phyloP scores from a whole-genome alignment of 2,329 filamentous ascomycete species.

The Cladosporium colombiae region DNA sequence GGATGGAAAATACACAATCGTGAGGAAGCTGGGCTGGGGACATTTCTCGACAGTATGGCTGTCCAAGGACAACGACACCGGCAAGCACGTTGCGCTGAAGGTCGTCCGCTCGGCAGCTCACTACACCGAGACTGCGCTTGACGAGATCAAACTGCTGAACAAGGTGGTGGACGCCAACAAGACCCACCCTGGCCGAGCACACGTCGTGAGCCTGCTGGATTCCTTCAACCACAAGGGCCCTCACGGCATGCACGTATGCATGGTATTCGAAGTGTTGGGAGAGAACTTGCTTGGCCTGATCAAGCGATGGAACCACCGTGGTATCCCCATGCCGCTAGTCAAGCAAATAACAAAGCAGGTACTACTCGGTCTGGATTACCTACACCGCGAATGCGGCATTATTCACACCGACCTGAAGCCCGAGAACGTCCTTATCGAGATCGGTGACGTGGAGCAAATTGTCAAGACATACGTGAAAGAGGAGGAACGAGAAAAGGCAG shows the following conservation, averaged over 20 bases:
- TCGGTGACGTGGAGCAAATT: constrained; percentile 97
- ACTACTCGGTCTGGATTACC: constrained; percentile 88
- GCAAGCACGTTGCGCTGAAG: constrained; percentile 95
- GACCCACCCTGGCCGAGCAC: constrained; percentile 87
- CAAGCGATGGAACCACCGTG: constrained; percentile 97
- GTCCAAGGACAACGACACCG: constrained; percentile 78
- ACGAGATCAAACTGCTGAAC: constrained; percentile 97
- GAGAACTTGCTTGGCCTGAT: constrained; percentile 94
- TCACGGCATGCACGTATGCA: constrained; percentile 95
- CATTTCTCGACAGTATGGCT: constrained; percentile 98
- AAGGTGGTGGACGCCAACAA: constrained; percentile 96
- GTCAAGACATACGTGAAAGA: constrained; percentile 94
- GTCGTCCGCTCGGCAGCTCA: constrained; percentile 96
- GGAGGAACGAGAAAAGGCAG: constrained; percentile 65
- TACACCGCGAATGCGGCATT: constrained; percentile 97
- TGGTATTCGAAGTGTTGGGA: constrained; percentile 97
- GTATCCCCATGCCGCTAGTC: constrained; percentile 92
- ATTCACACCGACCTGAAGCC: constrained; percentile 98
- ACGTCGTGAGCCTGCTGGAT: constrained; percentile 93
- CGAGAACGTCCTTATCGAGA: constrained; percentile 97
- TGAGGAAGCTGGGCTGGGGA: constrained; percentile 96
- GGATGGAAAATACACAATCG: constrained; percentile 92
- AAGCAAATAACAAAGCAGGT: constrained; percentile 99
- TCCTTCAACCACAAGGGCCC: constrained; percentile 98
- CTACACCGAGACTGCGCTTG: constrained; percentile 97